These are phyloP conservation scores for Ophiorrhiza pumila DNA, from an alignment of 257 asterid genomes.

Conservation along the genomic window DNA sequence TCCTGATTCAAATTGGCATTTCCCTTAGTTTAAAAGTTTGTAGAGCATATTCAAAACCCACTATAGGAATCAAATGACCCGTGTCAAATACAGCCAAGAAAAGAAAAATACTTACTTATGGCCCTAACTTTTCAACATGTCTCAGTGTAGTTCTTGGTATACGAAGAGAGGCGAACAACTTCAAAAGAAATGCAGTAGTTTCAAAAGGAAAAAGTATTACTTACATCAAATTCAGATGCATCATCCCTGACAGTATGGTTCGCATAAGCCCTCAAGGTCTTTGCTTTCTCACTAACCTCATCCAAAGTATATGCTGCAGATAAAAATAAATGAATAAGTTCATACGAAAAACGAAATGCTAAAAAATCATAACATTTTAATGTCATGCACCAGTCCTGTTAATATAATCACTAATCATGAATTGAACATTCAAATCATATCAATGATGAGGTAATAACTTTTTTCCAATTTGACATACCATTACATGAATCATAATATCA, in stretches of 20 bases:
- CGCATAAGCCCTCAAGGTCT: slow-evolving; percentile 52
- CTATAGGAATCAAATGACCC: background rate
- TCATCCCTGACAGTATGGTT: slow-evolving; percentile 44
- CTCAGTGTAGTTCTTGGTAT: background rate
- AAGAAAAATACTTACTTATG: background rate
- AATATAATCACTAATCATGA: background rate
- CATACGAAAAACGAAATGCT: background rate
- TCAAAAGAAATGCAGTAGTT: background rate
- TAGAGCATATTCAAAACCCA: background rate
- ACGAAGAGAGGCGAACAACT: background rate
- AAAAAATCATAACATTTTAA: background rate
- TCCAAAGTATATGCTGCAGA: slow-evolving; percentile 67
- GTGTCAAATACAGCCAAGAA: background rate
- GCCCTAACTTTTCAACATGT: background rate
- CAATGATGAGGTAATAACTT: background rate
- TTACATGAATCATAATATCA: background rate
- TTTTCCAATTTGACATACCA: background rate
- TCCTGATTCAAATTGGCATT: background rate
- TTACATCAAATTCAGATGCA: slow-evolving; percentile 60
- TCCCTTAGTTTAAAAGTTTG: background rate
- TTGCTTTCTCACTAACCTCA: slow-evolving; percentile 64
- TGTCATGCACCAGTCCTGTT: background rate
- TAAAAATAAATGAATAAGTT: background rate
- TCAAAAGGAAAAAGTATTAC: slow-evolving; percentile 18
- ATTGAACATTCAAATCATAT: background rate